Evolutionary conservation across 148 eudicot species (phyloP).

Genomic region (Dianthus caryophyllus): DNA sequence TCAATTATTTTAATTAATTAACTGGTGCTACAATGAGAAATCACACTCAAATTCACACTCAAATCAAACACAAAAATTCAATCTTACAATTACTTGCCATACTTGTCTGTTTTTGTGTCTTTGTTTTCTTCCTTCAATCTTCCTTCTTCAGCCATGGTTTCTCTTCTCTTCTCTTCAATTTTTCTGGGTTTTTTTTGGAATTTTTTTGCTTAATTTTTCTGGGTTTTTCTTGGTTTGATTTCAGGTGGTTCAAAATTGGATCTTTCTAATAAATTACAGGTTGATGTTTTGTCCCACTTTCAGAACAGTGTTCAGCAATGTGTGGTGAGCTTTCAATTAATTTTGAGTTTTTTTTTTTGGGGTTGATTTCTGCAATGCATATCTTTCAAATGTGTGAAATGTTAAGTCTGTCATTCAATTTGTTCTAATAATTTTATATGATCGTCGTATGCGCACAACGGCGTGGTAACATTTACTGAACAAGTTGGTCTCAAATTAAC

Average conservation of each 20-base stretch:
- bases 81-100: constrained; percentile 50
- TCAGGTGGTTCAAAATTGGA: constrained; percentile 32
- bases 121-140: constrained; percentile 56
- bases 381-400: neutral
- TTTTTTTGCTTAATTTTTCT: neutral
- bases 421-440: no score
- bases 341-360: no score
- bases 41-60: constrained; percentile 20
- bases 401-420: neutral
- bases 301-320: constrained; percentile 76
- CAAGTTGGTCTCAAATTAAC: no score
- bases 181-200: neutral
- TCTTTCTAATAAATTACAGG: constrained; percentile 25
- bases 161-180: neutral
- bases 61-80: constrained; percentile 33
- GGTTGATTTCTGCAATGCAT: no score
- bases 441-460: no score
- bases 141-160: constrained; percentile 40
- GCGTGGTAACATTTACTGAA: no score
- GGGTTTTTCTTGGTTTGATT: neutral
- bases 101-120: constrained; percentile 54
- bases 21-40: constrained; percentile 35
- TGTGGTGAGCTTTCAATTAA: constrained; percentile 41
- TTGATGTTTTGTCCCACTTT: constrained; percentile 50
- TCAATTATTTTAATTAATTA: neutral